Base-by-base conservation (phyloP, 305 asterid species). In the Fraxinus floribunda region DNA sequence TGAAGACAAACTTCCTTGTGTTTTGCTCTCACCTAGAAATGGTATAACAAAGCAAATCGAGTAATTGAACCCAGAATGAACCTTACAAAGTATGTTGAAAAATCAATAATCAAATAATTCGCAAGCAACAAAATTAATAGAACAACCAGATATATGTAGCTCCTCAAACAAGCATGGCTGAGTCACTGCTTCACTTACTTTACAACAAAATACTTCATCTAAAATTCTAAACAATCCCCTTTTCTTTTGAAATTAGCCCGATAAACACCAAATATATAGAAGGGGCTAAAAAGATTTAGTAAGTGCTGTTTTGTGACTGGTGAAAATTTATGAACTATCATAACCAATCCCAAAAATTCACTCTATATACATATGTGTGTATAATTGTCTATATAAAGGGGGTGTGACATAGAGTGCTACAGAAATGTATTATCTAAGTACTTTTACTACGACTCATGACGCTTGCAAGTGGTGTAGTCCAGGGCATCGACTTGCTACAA, bases 1-100 rank as follows among this genome's bases (percentile, higher is more conserved):
- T 97, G 99, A 85, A 97, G 98, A 81, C 99, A 97, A 82, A 97
- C 99, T 89, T 97, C 99, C 91, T 97, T 97, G 90, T 97, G 99
- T 85, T 97, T 97, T 72, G 99, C 98, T 81, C 99, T 94, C 86
- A 97, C 99, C 99, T 97, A 71, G 34, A 35, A 82, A 39, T 49
- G 34, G 77, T n/a, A 35, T 7, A 70, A 81, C 76, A 80, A 73
- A 57, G 72, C 44, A 81, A 44, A 75, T 75, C 34, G 84, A 62
- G 75, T 77, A 71, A 71, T 32, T 15, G 39, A 84, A 16, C 75
- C 55, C 30, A 35, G 7, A n/a, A 81, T 15, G 16, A 7, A 73
- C 46, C 29, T 5, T 26, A 44, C 78, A 78, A 41, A 66, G 20
- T 30, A 15, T 16, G 11, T 38, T 38, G 36, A 39, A 73, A 34